phyloP scores from a whole-genome alignment of 805 yeast species.

The Candida pseudofarinosa region DNA sequence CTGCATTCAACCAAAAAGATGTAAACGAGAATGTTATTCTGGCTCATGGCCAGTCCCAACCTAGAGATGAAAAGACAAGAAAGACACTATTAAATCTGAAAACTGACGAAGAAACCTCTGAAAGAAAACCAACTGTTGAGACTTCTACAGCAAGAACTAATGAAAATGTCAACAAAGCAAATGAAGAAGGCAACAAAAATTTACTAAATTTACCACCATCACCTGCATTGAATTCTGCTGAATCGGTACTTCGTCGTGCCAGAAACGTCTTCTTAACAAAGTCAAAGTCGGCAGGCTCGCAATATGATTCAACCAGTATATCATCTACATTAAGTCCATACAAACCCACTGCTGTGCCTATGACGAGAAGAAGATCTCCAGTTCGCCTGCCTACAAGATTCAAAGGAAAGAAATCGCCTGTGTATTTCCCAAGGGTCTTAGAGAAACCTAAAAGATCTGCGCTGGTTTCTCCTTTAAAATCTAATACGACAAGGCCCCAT shows the following conservation, averaged over 20 bases:
- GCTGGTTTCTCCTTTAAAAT: neutral
- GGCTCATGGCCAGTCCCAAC: neutral
- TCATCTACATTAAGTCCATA: neutral
- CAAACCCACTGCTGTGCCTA: neutral
- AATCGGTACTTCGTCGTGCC: constrained; percentile 10
- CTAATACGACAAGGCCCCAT: neutral
- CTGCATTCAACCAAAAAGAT: no score
- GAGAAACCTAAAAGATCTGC: constrained; percentile 1
- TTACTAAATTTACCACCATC: no score
- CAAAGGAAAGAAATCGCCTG: neutral
- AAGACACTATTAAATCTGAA: neutral
- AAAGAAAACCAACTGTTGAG: neutral
- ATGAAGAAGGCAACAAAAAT: no score
- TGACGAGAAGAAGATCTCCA: constrained; percentile 1
- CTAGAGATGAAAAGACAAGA: neutral
- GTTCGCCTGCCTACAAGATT: neutral
- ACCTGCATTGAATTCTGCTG: constrained; percentile 3
- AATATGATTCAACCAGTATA: neutral
- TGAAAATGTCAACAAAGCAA: neutral
- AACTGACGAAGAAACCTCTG: neutral
- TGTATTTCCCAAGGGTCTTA: neutral
- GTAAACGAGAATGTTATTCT: neutral
- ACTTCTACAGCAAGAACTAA: neutral
- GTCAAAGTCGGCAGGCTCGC: constrained; percentile 3
- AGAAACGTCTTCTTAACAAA: constrained; percentile 7